Evolutionary conservation across 495 filamentous ascomycete genomes (phyloP).

Genomic region (Penicillium silybi): DNA sequence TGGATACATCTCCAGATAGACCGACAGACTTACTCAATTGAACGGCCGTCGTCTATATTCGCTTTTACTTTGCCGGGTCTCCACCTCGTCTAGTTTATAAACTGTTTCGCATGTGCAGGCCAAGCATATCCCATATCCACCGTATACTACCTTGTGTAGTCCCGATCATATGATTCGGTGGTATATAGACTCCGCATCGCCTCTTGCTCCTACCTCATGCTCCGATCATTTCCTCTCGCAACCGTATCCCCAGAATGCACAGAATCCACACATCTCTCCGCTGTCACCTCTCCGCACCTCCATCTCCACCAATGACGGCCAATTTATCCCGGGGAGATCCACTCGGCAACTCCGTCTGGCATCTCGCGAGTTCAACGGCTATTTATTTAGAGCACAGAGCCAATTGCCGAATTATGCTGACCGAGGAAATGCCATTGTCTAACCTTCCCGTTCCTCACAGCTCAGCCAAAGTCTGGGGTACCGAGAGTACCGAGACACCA

Average conservation of each 20-base stretch:
- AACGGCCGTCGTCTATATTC: constrained; percentile 11
- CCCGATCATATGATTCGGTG: constrained; percentile 7
- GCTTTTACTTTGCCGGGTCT: neutral
- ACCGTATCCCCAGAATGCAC: neutral
- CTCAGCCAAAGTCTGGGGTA: constrained; percentile 13
- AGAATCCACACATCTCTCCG: neutral
- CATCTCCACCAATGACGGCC: constrained; percentile 17
- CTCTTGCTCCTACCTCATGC: neutral
- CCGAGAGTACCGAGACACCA: constrained; percentile 15
- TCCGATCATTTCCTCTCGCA: neutral
- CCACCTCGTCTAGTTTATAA: neutral
- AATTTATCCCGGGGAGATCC: constrained; percentile 16
- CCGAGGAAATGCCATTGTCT: neutral
- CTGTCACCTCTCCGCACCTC: constrained; percentile 13
- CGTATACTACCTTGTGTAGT: neutral
- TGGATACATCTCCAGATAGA: constrained; percentile 10
- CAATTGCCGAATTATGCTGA: constrained; percentile 9
- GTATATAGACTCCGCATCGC: neutral
- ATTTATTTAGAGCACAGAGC: neutral
- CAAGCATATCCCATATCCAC: constrained; percentile 17
- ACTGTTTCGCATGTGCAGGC: constrained; percentile 4
- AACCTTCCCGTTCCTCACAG: constrained; percentile 6
- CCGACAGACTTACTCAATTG: constrained; percentile 14
- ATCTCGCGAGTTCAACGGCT: neutral
- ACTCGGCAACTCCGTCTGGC: constrained; percentile 7